phyloP scores from a whole-genome alignment of 306 rosid species.

The Erythrophleum fordii region DNA sequence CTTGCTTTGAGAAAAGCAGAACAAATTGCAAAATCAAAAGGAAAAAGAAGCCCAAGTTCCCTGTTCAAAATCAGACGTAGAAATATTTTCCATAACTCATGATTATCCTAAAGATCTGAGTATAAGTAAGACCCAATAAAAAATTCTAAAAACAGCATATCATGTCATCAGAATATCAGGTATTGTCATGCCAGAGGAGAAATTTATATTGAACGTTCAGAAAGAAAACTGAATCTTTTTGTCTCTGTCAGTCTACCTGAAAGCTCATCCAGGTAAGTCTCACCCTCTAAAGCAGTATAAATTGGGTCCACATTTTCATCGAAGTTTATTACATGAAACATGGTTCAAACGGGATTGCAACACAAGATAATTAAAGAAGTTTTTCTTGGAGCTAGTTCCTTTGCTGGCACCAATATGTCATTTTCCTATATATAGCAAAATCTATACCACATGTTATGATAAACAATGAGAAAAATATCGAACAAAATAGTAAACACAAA shows the following conservation, averaged over 20 bases:
- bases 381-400: neutral
- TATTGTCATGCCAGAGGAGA: neutral
- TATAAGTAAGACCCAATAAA: neutral
- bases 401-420: neutral
- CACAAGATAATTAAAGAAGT: neutral
- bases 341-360: neutral
- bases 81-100: neutral
- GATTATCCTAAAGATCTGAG: neutral
- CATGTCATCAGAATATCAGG: neutral
- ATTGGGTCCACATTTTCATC: neutral
- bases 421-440: neutral
- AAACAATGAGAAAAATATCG: slow-evolving; percentile 7
- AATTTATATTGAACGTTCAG: neutral
- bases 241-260: neutral
- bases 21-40: neutral
- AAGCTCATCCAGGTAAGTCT: slow-evolving; percentile 6
- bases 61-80: neutral
- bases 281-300: neutral
- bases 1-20: neutral
- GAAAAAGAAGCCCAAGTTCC: neutral
- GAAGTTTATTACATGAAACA: neutral
- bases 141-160: neutral
- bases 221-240: neutral
- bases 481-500: slow-evolving; percentile 8
- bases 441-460: neutral